Conservation (phyloP, 2,329 filamentous ascomycete species). For the Macrophomina phaseolina region DNA sequence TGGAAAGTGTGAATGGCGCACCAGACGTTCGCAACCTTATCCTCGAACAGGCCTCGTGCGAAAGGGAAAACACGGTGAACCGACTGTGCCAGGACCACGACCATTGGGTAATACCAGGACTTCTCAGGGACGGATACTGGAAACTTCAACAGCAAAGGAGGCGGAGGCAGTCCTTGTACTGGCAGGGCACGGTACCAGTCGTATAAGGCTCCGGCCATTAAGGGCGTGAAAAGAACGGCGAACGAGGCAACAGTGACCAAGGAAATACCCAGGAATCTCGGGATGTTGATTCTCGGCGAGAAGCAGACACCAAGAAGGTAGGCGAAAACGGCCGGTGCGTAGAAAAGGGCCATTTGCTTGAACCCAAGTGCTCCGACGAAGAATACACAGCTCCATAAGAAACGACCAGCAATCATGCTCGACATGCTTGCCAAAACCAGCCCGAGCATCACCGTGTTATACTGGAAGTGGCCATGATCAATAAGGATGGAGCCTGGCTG, state of each 20-base stretch:
- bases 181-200: slow-evolving; percentile 70
- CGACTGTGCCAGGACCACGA: slow-evolving; percentile 82
- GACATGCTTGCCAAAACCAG: slow-evolving; percentile 86
- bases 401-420: slow-evolving; percentile 82
- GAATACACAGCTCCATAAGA: slow-evolving; percentile 88
- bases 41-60: slow-evolving; percentile 92
- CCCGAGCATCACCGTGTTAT: slow-evolving; percentile 98
- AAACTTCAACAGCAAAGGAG: slow-evolving; percentile 69
- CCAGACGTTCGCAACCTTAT: slow-evolving; percentile 99
- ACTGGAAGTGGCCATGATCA: slow-evolving; percentile 96
- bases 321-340: slow-evolving; percentile 89
- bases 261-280: slow-evolving; percentile 76
- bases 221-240: slow-evolving; percentile 73
- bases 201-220: slow-evolving; percentile 74
- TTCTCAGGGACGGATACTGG: slow-evolving; percentile 63
- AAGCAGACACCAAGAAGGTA: slow-evolving; percentile 87
- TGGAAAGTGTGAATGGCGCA: slow-evolving; percentile 88
- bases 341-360: slow-evolving; percentile 99
- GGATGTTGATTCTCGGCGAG: slow-evolving; percentile 71
- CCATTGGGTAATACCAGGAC: slow-evolving; percentile 73
- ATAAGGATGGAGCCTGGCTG: slow-evolving; percentile 90
- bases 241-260: slow-evolving; percentile 76
- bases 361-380: slow-evolving; percentile 95
- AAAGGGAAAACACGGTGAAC: slow-evolving; percentile 96
- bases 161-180: slow-evolving; percentile 62